Conservation (phyloP, 192 early-diverging fungal species). For the Coemansia sp. region DNA sequence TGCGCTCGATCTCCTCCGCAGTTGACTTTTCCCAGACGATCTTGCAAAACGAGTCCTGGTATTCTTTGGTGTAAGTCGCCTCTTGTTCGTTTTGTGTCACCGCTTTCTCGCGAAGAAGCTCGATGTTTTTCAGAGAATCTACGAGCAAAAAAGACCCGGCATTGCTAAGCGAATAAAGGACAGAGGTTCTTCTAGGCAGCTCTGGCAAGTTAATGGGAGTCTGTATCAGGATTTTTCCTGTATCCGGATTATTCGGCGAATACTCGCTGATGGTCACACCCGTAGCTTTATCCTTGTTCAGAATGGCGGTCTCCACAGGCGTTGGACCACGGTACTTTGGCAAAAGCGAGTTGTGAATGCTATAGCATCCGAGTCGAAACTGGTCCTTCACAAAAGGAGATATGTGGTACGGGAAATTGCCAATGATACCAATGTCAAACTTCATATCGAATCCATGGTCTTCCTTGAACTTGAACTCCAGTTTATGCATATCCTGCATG, state of each 20-base stretch:
- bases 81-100: slow-evolving; percentile 58
- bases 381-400: slow-evolving; percentile 60
- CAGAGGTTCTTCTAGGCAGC: background rate
- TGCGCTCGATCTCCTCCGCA: slow-evolving; percentile 59
- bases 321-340: slow-evolving; percentile 85
- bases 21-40: slow-evolving; percentile 63
- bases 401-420: slow-evolving; percentile 86
- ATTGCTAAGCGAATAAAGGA: slow-evolving; percentile 5
- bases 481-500: background rate
- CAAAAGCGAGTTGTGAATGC: slow-evolving; percentile 87
- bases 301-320: slow-evolving; percentile 78
- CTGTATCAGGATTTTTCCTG: slow-evolving; percentile 77
- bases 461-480: background rate
- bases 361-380: slow-evolving; percentile 66
- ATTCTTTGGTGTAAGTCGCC: slow-evolving; percentile 70
- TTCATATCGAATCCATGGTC: slow-evolving; percentile 58
- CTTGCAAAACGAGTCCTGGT: slow-evolving; percentile 51
- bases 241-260: slow-evolving; percentile 66
- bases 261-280: slow-evolving; percentile 87
- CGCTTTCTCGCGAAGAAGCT: slow-evolving; percentile 52
- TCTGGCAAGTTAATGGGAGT: slow-evolving; percentile 2
- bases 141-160: slow-evolving; percentile 12
- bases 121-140: slow-evolving; percentile 14
- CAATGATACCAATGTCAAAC: slow-evolving; percentile 83
- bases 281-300: slow-evolving; percentile 69